phyloP scores from a whole-genome alignment of 768 basidiomycete genomes.

The Suillus lakei region DNA sequence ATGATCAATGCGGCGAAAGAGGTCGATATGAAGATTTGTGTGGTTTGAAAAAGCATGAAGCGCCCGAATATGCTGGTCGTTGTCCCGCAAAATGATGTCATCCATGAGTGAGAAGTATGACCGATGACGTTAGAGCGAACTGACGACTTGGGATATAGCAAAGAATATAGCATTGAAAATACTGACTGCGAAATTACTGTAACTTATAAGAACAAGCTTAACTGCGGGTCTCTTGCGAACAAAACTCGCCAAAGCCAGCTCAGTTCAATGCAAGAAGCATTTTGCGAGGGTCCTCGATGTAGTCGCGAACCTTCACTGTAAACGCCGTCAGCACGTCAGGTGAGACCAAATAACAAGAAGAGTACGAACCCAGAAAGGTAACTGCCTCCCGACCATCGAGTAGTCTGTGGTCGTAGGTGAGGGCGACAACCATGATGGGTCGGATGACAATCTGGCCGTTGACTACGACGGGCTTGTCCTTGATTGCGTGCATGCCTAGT shows the following conservation, averaged over 20 bases:
- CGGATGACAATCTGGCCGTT: slow-evolving; percentile 95
- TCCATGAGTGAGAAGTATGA: not conserved
- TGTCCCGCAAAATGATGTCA: not conserved
- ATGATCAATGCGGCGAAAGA: not conserved
- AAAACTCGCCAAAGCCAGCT: not conserved
- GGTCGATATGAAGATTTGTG: not conserved
- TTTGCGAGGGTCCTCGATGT: slow-evolving; percentile 92
- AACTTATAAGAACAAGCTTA: not conserved
- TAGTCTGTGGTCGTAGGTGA: slow-evolving; percentile 95
- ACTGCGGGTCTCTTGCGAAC: not conserved
- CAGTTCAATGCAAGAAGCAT: slow-evolving; percentile 64
- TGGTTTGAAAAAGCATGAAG: not conserved
- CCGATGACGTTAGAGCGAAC: not conserved
- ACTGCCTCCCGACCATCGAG: slow-evolving; percentile 96
- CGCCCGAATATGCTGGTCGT: not conserved
- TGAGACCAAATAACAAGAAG: not conserved
- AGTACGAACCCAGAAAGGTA: slow-evolving; percentile 89
- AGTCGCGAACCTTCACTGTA: slow-evolving; percentile 88
- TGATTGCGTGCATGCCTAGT: slow-evolving; percentile 96
- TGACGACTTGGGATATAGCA: not conserved
- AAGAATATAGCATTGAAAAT: not conserved
- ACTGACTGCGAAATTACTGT: not conserved
- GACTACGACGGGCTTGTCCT: slow-evolving; percentile 88
- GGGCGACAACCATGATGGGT: slow-evolving; percentile 93
- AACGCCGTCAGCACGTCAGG: slow-evolving; percentile 10